A percentile compares a stretch with the other conserved stretches of the same genome.
phyloP scores from a whole-genome alignment of 768 basidiomycete genomes.

The Trametes coccinea region DNA sequence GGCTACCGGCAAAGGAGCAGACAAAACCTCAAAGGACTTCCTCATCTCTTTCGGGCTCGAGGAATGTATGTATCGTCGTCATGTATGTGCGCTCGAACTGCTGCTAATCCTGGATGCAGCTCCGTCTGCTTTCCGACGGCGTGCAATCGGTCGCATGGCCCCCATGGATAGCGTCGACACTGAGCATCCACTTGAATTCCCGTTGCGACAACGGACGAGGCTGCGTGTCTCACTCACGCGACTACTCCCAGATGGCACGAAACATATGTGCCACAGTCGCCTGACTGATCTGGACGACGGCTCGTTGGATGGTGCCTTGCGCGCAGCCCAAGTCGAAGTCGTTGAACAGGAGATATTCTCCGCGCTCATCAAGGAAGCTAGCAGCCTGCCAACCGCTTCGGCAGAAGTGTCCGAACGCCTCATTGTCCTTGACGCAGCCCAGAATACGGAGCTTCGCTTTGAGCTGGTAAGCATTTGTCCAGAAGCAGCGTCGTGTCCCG shows the following conservation, averaged over 20 bases:
- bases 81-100: not conserved
- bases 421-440: conserved; percentile 76
- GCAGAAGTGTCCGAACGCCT: conserved; percentile 78
- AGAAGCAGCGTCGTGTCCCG: not conserved
- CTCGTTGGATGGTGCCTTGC: conserved; percentile 53
- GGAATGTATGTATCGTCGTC: conserved; percentile 57
- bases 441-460: conserved; percentile 65
- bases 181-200: conserved; percentile 52
- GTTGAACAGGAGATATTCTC: conserved; percentile 83
- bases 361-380: conserved; percentile 73
- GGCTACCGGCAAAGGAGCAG: conserved; percentile 71
- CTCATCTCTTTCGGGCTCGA: conserved; percentile 78
- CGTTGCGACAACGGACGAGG: conserved; percentile 62
- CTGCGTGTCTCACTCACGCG: conserved; percentile 58
- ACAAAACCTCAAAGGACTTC: conserved; percentile 81
- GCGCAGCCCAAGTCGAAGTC: conserved; percentile 65
- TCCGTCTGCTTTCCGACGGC: conserved; percentile 58
- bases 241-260: conserved; percentile 35
- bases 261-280: conserved; percentile 40
- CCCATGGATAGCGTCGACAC: conserved; percentile 42
- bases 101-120: conserved; percentile 45
- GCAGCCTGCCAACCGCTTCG: conserved; percentile 70
- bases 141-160: conserved; percentile 70
- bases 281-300: conserved; percentile 33
- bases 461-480: conserved; percentile 57